Evolutionary conservation across 2,329 filamentous ascomycete species (phyloP).

Genomic region (Ophiosphaerella korrae): DNA sequence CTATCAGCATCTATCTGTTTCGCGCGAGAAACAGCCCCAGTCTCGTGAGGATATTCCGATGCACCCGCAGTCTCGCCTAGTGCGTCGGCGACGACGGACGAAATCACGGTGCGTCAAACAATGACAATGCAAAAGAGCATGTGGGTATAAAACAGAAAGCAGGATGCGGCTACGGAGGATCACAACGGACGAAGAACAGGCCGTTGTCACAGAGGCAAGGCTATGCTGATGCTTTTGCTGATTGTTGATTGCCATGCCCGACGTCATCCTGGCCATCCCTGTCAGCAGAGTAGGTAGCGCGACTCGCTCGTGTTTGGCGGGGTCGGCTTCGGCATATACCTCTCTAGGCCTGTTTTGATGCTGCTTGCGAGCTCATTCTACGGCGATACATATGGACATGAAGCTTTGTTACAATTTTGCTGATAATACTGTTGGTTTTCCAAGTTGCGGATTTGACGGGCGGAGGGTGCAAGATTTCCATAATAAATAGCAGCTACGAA

Average conservation of each 20-base stretch:
- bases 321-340: conserved; percentile 16
- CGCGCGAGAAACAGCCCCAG: neutral
- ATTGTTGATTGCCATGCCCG: conserved; percentile 6
- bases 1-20: neutral
- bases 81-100: conserved; percentile 18
- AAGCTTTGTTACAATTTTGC: no score
- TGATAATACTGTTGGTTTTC: no score
- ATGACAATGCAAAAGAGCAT: neutral
- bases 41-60: conserved; percentile 6
- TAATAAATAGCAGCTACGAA: no score
- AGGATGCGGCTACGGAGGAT: neutral
- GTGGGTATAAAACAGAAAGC: neutral
- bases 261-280: conserved; percentile 18
- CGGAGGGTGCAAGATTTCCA: no score
- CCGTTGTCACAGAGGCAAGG: neutral
- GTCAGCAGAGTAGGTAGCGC: neutral
- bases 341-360: conserved; percentile 5
- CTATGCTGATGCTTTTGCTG: conserved; percentile 1
- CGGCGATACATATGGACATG: no score
- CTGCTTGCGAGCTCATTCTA: conserved; percentile 3
- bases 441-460: no score
- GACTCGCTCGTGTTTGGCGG: conserved; percentile 10
- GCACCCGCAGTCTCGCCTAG: conserved; percentile 19
- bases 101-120: conserved; percentile 10
- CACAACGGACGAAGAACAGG: neutral